Evolutionary conservation across 1,284 basidiomycete genomes (phyloP).

Genomic region (Mycena citricolor): DNA sequence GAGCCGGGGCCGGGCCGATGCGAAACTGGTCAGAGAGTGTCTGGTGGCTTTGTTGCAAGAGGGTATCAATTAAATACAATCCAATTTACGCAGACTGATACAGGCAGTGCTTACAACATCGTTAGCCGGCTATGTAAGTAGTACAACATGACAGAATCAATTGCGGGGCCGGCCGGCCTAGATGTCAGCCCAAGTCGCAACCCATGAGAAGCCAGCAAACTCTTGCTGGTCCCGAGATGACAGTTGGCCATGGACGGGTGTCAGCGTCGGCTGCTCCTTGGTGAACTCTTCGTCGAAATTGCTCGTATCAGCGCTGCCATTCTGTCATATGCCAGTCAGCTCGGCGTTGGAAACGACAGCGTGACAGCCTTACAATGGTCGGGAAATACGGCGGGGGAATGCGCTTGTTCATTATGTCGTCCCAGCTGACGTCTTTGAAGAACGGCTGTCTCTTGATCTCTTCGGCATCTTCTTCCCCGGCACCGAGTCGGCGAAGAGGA

Average conservation of each 20-base stretch:
- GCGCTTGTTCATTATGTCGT: slow-evolving; percentile 94
- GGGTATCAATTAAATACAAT: too few relatives aligned
- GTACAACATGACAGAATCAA: too few relatives aligned
- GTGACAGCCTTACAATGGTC: slow-evolving; percentile 69
- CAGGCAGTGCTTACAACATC: too few relatives aligned
- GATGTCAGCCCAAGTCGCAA: slow-evolving; percentile 73
- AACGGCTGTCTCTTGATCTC: slow-evolving; percentile 98
- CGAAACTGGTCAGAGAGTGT: slow-evolving; percentile 44
- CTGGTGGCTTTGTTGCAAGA: slow-evolving; percentile 47
- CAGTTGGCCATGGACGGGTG: slow-evolving; percentile 94
- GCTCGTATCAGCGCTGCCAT: slow-evolving; percentile 76
- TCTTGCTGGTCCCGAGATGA: slow-evolving; percentile 92
- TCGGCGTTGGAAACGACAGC: not conserved
- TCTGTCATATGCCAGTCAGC: slow-evolving; percentile 43
- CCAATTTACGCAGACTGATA: too few relatives aligned
- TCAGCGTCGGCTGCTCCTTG: slow-evolving; percentile 93
- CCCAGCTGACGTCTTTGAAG: slow-evolving; percentile 97
- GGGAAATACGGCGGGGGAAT: slow-evolving; percentile 98
- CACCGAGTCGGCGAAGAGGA: slow-evolving; percentile 89
- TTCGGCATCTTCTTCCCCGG: slow-evolving; percentile 91
- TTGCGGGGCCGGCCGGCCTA: too few relatives aligned
- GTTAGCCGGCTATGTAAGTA: too few relatives aligned
- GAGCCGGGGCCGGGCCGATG: slow-evolving; percentile 79
- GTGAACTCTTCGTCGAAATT: slow-evolving; percentile 99
- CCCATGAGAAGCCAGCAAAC: slow-evolving; percentile 96